phyloP scores from a whole-genome alignment of 192 early-diverging fungal species.

The Entomortierella chlamydospora region DNA sequence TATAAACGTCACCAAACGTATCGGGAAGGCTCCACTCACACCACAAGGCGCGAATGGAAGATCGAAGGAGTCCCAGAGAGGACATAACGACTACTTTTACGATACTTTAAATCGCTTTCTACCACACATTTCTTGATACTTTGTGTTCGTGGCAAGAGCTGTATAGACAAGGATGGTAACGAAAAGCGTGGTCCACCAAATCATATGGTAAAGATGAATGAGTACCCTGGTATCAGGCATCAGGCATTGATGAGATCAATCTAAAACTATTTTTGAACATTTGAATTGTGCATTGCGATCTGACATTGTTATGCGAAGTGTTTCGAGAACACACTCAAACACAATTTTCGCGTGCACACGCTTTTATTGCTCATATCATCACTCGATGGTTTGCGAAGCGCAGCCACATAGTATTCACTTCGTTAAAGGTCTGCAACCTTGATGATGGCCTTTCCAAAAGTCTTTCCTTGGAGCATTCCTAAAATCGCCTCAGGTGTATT shows the following conservation, averaged over 20 bases:
- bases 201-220: background rate
- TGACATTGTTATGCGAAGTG: no score
- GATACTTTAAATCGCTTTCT: constrained; percentile 10
- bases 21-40: constrained; percentile 7
- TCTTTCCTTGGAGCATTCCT: constrained; percentile 18
- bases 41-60: background rate
- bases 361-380: background rate
- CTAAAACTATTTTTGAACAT: no score
- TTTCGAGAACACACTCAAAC: no score
- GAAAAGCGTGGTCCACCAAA: background rate
- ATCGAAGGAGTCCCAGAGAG: background rate
- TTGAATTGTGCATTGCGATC: no score
- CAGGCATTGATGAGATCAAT: background rate
- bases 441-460: constrained; percentile 26
- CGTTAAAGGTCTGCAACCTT: constrained; percentile 9
- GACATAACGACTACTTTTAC: background rate
- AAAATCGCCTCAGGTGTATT: constrained; percentile 13
- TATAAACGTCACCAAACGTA: background rate
- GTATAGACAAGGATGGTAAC: background rate
- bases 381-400: background rate
- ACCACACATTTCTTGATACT: background rate
- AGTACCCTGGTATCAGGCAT: background rate
- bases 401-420: no score
- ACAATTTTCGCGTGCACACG: background rate
- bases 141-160: background rate